phyloP scores from a whole-genome alignment of 78 protist species.

The Anaeramoeba flamelloides region DNA sequence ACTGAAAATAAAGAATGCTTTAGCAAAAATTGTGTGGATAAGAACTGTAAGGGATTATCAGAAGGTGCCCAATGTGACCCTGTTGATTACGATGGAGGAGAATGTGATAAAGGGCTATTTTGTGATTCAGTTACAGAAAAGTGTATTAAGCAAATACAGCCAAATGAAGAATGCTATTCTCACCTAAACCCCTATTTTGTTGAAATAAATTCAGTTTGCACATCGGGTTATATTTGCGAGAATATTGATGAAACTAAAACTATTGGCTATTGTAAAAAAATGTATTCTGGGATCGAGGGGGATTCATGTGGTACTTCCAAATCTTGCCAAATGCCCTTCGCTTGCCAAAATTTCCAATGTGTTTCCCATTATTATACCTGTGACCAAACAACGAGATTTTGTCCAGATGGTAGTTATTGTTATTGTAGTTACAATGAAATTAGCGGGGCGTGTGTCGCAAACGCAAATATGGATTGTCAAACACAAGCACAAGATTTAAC shows the following conservation, averaged over 20 bases:
- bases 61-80: background rate
- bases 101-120: background rate
- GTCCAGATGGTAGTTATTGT: background rate
- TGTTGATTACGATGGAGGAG: background rate
- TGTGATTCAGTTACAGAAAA: background rate
- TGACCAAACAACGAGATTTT: background rate
- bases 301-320: background rate
- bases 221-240: background rate
- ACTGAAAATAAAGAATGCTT: background rate
- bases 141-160: background rate
- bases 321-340: background rate
- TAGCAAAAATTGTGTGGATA: background rate
- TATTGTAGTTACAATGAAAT: background rate
- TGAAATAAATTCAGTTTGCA: background rate
- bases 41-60: background rate
- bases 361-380: background rate
- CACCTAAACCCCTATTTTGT: background rate
- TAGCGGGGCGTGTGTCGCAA: background rate
- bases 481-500: background rate
- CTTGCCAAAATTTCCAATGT: background rate
- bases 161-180: background rate
- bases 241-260: background rate
- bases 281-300: background rate
- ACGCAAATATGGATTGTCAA: background rate
- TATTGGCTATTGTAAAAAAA: background rate